Evolutionary conservation across 2,329 filamentous ascomycete species (phyloP).

Genomic region (Fusarium ramigenum): DNA sequence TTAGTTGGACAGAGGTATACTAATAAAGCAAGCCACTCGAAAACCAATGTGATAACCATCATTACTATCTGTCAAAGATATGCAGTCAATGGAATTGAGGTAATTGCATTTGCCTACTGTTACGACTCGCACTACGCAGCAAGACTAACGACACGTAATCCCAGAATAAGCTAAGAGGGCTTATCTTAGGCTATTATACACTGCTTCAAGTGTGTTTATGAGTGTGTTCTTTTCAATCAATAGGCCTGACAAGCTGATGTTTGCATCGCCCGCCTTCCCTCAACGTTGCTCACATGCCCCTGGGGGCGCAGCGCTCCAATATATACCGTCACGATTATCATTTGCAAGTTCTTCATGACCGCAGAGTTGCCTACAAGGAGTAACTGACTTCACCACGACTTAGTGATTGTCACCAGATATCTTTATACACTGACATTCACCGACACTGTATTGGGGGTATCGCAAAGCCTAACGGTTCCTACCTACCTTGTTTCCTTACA

Average conservation of each 20-base stretch:
- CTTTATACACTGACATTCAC: background rate
- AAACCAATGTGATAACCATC: background rate
- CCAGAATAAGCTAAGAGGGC: background rate
- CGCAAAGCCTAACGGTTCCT: background rate
- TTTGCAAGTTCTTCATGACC: background rate
- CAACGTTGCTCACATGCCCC: conserved; percentile 27
- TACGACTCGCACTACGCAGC: background rate
- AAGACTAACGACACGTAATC: background rate
- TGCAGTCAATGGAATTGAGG: background rate
- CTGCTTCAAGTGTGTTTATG: background rate
- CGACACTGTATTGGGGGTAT: background rate
- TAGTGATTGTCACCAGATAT: background rate
- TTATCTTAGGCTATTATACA: background rate
- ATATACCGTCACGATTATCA: background rate
- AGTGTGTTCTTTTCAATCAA: background rate
- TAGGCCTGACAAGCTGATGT: background rate
- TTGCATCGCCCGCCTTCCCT: background rate
- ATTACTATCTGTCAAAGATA: background rate
- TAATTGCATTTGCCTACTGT: background rate
- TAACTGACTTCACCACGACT: background rate
- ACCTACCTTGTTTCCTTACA: background rate
- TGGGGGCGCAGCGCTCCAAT: conserved; percentile 24
- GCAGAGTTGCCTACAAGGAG: background rate
- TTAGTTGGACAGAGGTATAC: background rate
- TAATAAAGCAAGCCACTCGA: background rate